Evolutionary conservation across 31 red algal species (phyloP), one percentile per base, ranked within the genome.

Genomic region (Odonthalia washingtoniensis): DNA sequence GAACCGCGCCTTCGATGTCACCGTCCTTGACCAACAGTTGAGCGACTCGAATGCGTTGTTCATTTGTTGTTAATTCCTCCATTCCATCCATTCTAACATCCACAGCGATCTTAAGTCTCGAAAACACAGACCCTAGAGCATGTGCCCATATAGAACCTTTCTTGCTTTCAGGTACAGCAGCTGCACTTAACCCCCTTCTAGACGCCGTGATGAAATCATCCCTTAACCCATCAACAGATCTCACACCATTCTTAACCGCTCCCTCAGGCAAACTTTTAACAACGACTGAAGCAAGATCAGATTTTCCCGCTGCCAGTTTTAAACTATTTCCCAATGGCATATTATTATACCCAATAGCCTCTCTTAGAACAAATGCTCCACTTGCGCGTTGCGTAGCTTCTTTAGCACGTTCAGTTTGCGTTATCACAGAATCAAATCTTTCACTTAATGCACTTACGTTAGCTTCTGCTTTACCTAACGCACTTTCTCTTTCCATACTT

Each of bases 81-180:
- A 37, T 42, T 32, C 42, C 75, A 24, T 77, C 72, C 17, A 68
- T 39, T 24, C 87, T 53, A 37, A 49, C 40, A 18, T 91, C 89
- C 37, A 91, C 81, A 37, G 82, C 60, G 44, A 92, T 3, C 53
- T 92, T 92, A 35, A 92, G 62, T 37, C 90, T 40, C 18, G 90
- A 92, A 64, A 92, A 86, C 37, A 87, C 43, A 32, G 90, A 62
- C 30, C 76, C 90, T 1, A 92, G 76, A 4, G 85, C 60, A 42
- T 92, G 90, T 30, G 81, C 90, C 90, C 90, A 92, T 16, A 92
- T 81, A 2, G 90, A 86, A 33, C 90, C 90, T 45, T 53, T 34
- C 30, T 82, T 77, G 6, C 34, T 77, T 57, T 86, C 82, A 27
- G 90, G 90, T 37, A 92, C 90, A 33, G 85, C 66, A 1, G 90